Evolutionary conservation across 1,139 yeast species (phyloP), one percentile per base, ranked within the genome.

Genomic region (Nakaseomyces bracarensis): DNA sequence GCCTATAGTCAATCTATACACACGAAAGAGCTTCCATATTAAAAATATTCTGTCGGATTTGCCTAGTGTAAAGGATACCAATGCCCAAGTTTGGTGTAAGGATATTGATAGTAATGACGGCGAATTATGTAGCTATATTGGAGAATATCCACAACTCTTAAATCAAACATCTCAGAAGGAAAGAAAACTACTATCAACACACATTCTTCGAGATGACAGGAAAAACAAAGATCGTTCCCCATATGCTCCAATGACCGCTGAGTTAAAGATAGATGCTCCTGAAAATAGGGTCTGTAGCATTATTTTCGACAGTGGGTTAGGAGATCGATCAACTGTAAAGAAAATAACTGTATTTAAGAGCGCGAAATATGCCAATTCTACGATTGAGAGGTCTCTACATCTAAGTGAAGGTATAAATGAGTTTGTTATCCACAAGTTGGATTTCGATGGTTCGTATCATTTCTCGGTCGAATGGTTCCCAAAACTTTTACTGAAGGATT

Each of bases 401-500:
- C 65, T 70, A 49, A 60, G 69, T 49, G 61, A 66, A 34, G 95
- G 95, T 13, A 80, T 85, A 41, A 75, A 77, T 46, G 70, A 69
- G 41, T 53, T 83, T 4, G 72, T 72, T 37, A 59, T 86, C 44
- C 83, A 81, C 57, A 83, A 81, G 55, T 64, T 82, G 27, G 70
- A 73, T 52, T 80, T 85, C 79, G 64, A 72, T 13, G 67, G 66
- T 40, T 51, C 60, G 2, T 82, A 75, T 54, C 82, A 72, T 49
- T 49, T 86, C 39, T 83, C 80, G 1, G 57, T 86, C 43, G 83
- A 82, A 54, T 85, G 95, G 95, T 68, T 82, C 34, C 94, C 94
- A 3, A 72, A 72, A 44, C 68, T 80, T 46, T 69, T 75, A 39
- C 21, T 11, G 40, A 69, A 60, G 22, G 66, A 63, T 37, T 57